A percentile compares a stretch with the other conserved stretches of the same genome.
Conservation (phyloP, 2,329 filamentous ascomycete species). For the Sclerotinia sclerotiorum region DNA sequence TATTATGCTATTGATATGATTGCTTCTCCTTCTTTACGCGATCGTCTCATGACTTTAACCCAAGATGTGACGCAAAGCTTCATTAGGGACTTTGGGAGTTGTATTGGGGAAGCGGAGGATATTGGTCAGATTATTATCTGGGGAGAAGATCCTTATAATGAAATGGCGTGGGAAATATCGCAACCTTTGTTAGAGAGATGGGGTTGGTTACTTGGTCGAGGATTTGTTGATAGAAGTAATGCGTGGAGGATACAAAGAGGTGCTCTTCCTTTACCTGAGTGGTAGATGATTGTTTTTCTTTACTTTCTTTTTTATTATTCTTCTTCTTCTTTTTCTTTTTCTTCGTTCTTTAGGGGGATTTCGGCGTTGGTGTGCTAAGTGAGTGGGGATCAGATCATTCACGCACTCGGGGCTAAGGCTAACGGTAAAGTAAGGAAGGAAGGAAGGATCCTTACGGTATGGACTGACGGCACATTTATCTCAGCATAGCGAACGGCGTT, state of each 20-base stretch:
- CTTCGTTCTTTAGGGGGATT: not conserved
- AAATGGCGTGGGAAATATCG: constrained; percentile 47
- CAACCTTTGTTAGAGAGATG: constrained; percentile 43
- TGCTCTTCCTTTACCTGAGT: constrained; percentile 41
- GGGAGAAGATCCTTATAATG: constrained; percentile 46
- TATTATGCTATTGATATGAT: constrained; percentile 47
- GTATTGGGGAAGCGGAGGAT: constrained; percentile 42
- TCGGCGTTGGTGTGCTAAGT: not conserved
- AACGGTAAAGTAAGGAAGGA: not conserved
- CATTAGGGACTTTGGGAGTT: constrained; percentile 43
- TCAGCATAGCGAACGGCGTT: constrained; percentile 22
- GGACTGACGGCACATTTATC: not conserved
- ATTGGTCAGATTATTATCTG: constrained; percentile 45
- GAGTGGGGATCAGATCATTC: not conserved
- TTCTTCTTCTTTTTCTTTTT: no score
- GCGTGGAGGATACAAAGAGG: constrained; percentile 46
- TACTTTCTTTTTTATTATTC: not conserved
- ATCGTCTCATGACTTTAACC: constrained; percentile 42
- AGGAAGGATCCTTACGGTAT: not conserved
- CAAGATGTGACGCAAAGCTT: constrained; percentile 43
- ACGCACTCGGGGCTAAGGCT: not conserved
- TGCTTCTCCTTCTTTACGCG: constrained; percentile 44
- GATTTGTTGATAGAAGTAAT: constrained; percentile 45
- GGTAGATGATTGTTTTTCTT: constrained; percentile 28
- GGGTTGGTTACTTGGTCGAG: constrained; percentile 44